Base-by-base conservation (phyloP, 2,329 filamentous ascomycete genomes). In the Fusarium buharicum region DNA sequence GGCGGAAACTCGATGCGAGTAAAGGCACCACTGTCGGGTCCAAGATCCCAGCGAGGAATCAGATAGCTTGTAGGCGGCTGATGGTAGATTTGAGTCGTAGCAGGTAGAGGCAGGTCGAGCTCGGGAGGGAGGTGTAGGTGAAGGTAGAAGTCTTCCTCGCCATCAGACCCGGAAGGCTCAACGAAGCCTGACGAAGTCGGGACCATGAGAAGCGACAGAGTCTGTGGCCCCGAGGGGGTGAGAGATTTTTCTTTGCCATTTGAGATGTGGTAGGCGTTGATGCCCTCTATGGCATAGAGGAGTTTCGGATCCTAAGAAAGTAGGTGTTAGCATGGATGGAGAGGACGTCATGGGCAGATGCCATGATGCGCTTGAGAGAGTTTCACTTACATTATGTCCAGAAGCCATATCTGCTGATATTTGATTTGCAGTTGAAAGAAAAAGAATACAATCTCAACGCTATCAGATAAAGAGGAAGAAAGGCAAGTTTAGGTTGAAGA, bases 61-160 rank as follows among this genome's bases (percentile, higher is more conserved):
- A 98, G 82, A 73, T 98, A 98, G 80, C 92, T 96, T 63, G 84
- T 87, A 1, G 94, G 94, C 7, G 93, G 93, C 78, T 98, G 92
- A 76, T 97, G 93, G 78, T 97, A 98, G 74, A 99, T 95, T 75
- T 98, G 94, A 0, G 95, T 98, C 0, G 93, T 98, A 16, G 94
- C 94, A 12, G 95, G 95, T 13, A 98, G 84, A 6, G 95, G 92
- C 6, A 98, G 86, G 70, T 98, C 94, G 69, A 99, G 87, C 81
- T 97, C 94, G 17, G 94, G 94, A 13, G 94, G 93, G 10, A 98
- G 87, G 71, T 97, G 93, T 20, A 99, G 86, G 76, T 98, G 94
- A 6, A 99, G 87, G 75, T 98, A 98, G 79, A 97, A 98, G 81
- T 98, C 95, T 74, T 97, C 91, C 72, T 93, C 90, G 64, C 86